Evolutionary conservation across 2,329 filamentous ascomycete species (phyloP).

Genomic region (Hymenoscyphus salicellus): DNA sequence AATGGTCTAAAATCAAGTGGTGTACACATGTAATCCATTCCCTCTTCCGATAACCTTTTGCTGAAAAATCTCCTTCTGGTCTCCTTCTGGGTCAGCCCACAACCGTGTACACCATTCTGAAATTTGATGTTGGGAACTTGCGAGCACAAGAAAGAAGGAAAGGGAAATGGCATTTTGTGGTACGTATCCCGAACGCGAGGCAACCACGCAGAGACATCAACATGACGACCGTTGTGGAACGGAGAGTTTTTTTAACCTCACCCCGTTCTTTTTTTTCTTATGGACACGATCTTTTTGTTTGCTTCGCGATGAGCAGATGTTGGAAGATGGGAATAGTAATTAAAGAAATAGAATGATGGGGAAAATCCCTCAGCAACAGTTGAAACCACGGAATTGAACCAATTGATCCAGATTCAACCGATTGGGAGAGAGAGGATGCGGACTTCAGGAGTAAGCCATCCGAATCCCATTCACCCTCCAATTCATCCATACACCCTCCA

Average conservation of each 20-base stretch:
- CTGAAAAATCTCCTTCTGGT: background rate
- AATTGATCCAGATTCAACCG: background rate
- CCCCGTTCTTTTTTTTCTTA: background rate
- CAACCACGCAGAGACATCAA: background rate
- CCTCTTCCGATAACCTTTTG: background rate
- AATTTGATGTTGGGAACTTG: background rate
- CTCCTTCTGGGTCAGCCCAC: background rate
- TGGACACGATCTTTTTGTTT: background rate
- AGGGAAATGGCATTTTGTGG: background rate
- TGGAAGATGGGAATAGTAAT: background rate
- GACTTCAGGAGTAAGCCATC: background rate
- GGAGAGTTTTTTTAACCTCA: background rate
- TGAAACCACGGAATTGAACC: background rate
- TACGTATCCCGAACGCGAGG: background rate
- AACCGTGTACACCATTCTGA: background rate
- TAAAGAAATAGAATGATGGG: background rate
- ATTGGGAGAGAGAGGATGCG: background rate
- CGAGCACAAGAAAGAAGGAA: background rate
- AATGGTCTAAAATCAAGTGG: background rate
- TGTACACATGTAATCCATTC: background rate
- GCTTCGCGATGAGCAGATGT: background rate
- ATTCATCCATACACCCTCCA: background rate
- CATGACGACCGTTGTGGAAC: background rate
- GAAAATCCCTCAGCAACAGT: background rate
- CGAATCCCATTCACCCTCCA: background rate